These are phyloP conservation scores for Phytophthora melonis DNA, from an alignment of 352 stramenopile species.

Conservation along the genomic window DNA sequence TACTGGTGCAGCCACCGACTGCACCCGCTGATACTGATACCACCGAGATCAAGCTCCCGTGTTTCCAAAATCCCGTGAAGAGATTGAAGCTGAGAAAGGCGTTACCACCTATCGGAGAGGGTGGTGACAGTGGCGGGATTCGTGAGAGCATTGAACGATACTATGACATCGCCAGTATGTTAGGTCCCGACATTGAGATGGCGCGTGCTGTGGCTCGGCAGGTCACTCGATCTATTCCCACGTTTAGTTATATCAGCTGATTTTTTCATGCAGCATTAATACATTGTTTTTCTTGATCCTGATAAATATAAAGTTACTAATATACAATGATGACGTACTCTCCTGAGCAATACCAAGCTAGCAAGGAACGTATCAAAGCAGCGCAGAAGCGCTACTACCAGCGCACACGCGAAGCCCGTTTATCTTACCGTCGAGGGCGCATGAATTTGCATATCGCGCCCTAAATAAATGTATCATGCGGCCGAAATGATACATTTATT, in stretches of 20 bases:
- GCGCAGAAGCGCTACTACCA: slow-evolving; percentile 8
- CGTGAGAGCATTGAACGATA: slow-evolving; percentile 45
- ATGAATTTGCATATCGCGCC: too few species aligned
- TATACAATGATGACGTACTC: too few species aligned
- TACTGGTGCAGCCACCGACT: slow-evolving; percentile 39
- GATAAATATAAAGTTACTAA: too few species aligned
- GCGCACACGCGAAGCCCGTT: slow-evolving; percentile 3
- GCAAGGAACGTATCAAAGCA: too few species aligned
- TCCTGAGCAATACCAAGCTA: too few species aligned
- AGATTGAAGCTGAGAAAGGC: slow-evolving; percentile 43
- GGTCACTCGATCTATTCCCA: slow-evolving; percentile 31
- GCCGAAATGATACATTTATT: too few species aligned
- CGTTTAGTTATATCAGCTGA: slow-evolving; percentile 22
- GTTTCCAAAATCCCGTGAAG: slow-evolving; percentile 44
- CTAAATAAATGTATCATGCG: too few species aligned
- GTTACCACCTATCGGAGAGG: slow-evolving; percentile 30
- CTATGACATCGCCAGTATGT: slow-evolving; percentile 46
- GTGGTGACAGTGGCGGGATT: slow-evolving; percentile 30
- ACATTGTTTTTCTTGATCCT: too few species aligned
- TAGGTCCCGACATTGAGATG: slow-evolving; percentile 52
- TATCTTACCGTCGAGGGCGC: too few species aligned
- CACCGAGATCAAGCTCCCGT: slow-evolving; percentile 34
- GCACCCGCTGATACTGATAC: slow-evolving; percentile 28
- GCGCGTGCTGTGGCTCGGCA: slow-evolving; percentile 36
- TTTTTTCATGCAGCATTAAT: slow-evolving; percentile 33